phyloP scores from a whole-genome alignment of 139 green algal genomes.

The Chlamydomonas asymmetrica region DNA sequence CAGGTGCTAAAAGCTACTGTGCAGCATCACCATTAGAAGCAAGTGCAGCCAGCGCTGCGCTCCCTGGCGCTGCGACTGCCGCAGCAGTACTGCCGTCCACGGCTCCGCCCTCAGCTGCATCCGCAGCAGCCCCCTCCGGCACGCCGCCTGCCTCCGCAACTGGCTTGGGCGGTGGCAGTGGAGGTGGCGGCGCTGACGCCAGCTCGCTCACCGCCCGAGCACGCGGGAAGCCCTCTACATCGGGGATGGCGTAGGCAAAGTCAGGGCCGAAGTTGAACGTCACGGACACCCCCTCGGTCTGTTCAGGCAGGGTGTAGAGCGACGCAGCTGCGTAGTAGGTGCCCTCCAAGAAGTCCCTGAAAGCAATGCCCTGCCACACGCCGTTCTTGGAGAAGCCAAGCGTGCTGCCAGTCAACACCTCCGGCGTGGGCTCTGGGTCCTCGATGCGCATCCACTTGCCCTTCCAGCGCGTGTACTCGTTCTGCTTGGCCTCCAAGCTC shows the following conservation, averaged over 20 bases:
- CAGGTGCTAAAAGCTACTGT: not conserved
- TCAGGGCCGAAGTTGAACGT: constrained; percentile 78
- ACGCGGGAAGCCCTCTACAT: constrained; percentile 16
- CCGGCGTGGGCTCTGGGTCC: constrained; percentile 30
- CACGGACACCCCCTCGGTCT: constrained; percentile 62
- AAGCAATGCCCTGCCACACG: constrained; percentile 66
- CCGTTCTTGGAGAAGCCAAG: constrained; percentile 80
- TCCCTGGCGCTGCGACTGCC: not conserved
- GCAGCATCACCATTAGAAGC: not conserved
- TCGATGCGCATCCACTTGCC: constrained; percentile 53
- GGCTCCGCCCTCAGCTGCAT: not conserved
- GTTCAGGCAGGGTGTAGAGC: constrained; percentile 69
- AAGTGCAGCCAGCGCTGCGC: not conserved
- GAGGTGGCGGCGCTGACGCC: not conserved
- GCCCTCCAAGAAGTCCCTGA: constrained; percentile 65
- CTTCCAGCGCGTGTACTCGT: constrained; percentile 50
- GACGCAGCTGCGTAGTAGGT: constrained; percentile 85
- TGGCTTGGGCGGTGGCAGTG: not conserved
- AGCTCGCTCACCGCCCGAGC: constrained; percentile 23
- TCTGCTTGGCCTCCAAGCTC: constrained; percentile 37
- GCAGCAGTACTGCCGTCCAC: not conserved
- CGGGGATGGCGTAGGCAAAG: constrained; percentile 34
- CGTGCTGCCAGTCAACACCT: constrained; percentile 50
- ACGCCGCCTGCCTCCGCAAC: not conserved
- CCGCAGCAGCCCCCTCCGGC: constrained; percentile 4